These are phyloP conservation scores for Peronospora belbahrii DNA, from an alignment of 352 stramenopile species.

Conservation along the genomic window DNA sequence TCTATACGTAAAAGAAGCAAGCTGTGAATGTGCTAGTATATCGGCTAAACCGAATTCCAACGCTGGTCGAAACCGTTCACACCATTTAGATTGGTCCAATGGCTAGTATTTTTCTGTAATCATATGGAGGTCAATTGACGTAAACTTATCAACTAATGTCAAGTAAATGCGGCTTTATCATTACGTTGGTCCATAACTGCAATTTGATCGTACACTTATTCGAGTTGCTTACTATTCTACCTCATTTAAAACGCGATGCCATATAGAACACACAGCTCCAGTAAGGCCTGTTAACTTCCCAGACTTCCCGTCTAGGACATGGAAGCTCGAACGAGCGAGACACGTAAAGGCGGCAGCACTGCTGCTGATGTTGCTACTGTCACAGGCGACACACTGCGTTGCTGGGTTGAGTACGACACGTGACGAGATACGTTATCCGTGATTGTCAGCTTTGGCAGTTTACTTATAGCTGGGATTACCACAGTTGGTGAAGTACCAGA, in stretches of 20 bases:
- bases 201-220: constrained; percentile 21
- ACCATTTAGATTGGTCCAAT: too few relatives aligned
- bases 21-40: too few relatives aligned
- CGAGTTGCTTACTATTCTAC: constrained; percentile 22
- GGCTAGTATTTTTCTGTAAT: too few relatives aligned
- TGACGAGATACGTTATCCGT: constrained; percentile 19
- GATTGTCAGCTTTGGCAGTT: constrained; percentile 27
- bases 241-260: constrained; percentile 16
- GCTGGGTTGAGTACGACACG: constrained; percentile 15
- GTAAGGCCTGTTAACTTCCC: not conserved
- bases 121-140: too few relatives aligned
- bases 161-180: constrained; percentile 4
- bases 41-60: too few relatives aligned
- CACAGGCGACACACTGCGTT: constrained; percentile 21
- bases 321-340: constrained; percentile 36
- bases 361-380: constrained; percentile 23
- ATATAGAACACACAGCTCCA: constrained; percentile 11
- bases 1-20: too few relatives aligned
- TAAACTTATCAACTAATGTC: too few relatives aligned
- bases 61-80: too few relatives aligned
- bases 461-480: constrained; percentile 20
- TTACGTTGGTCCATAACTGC: constrained; percentile 9
- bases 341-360: constrained; percentile 33
- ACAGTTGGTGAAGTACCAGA: constrained; percentile 1
- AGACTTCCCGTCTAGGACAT: constrained; percentile 21